These are phyloP conservation scores for Cercospora sesami DNA, from an alignment of 2,329 filamentous ascomycete species.

Conservation along the genomic window DNA sequence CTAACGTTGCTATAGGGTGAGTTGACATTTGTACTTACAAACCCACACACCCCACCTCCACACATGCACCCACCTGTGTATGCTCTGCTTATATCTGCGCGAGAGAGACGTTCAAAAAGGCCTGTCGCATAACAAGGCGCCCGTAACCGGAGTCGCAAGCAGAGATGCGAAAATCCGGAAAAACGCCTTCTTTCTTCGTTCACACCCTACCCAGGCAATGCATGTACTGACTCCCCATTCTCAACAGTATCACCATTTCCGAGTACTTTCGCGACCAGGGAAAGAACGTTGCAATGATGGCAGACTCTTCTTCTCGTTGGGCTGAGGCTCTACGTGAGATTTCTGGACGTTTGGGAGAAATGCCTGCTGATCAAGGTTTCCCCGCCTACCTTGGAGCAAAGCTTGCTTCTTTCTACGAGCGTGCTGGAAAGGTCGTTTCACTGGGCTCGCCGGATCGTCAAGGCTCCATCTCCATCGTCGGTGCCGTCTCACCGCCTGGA, in stretches of 20 bases:
- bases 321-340: conserved; percentile 98
- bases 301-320: conserved; percentile 96
- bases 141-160: background rate
- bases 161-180: background rate
- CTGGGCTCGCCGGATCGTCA: conserved; percentile 85
- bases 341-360: conserved; percentile 97
- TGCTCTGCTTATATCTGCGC: background rate
- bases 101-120: no score
- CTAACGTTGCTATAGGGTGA: background rate
- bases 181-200: no score
- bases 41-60: background rate
- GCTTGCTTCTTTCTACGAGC: conserved; percentile 98
- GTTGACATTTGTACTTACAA: background rate
- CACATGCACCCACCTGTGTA: background rate
- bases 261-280: conserved; percentile 96
- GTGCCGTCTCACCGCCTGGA: conserved; percentile 93
- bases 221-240: background rate
- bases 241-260: conserved; percentile 70
- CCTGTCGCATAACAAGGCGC: background rate
- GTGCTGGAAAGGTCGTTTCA: conserved; percentile 81
- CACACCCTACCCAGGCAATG: no score
- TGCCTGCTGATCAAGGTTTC: conserved; percentile 99
- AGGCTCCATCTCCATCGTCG: conserved; percentile 96
- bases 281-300: conserved; percentile 99
- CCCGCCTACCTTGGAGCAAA: conserved; percentile 95